These are phyloP conservation scores for Epichloe bromicola DNA, from an alignment of 2,329 filamentous ascomycete species.

Conservation along the genomic window DNA sequence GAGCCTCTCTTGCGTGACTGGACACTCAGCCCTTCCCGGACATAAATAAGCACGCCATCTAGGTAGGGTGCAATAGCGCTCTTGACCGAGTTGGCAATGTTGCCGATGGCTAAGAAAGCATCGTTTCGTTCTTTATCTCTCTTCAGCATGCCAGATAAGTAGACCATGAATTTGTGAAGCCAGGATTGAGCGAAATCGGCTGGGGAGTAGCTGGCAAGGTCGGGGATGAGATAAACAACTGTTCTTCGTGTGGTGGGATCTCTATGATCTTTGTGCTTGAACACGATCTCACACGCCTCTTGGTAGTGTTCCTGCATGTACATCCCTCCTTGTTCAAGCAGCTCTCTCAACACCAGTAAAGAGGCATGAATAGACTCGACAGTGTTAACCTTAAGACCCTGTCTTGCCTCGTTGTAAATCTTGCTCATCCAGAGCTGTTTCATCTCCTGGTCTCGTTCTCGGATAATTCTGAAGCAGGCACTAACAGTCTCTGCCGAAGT, in stretches of 20 bases:
- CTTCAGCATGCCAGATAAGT: slow-evolving; percentile 85
- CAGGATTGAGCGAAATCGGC: slow-evolving; percentile 79
- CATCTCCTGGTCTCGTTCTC: slow-evolving; percentile 79
- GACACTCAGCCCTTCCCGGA: slow-evolving; percentile 76
- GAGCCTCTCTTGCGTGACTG: slow-evolving; percentile 56
- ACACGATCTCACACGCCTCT: slow-evolving; percentile 84
- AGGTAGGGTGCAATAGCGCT: slow-evolving; percentile 91
- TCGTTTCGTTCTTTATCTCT: slow-evolving; percentile 90
- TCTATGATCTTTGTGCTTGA: slow-evolving; percentile 83
- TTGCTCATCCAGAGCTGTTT: slow-evolving; percentile 80
- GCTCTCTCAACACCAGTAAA: slow-evolving; percentile 79
- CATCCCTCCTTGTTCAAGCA: slow-evolving; percentile 92
- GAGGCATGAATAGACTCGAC: slow-evolving; percentile 91
- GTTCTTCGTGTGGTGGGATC: slow-evolving; percentile 81
- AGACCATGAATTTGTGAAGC: slow-evolving; percentile 93
- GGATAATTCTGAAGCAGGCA: slow-evolving; percentile 90
- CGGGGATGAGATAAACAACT: slow-evolving; percentile 81
- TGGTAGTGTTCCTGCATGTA: slow-evolving; percentile 96
- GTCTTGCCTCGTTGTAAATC: slow-evolving; percentile 75
- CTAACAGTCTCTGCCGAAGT: slow-evolving; percentile 88
- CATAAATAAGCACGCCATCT: slow-evolving; percentile 85
- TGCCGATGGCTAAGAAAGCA: slow-evolving; percentile 89
- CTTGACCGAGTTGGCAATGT: slow-evolving; percentile 91
- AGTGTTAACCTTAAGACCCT: slow-evolving; percentile 66
- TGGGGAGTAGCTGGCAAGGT: slow-evolving; percentile 84